These are phyloP conservation scores for Fusarium subtropicale DNA, from an alignment of 2,329 filamentous ascomycete genomes.

Conservation along the genomic window DNA sequence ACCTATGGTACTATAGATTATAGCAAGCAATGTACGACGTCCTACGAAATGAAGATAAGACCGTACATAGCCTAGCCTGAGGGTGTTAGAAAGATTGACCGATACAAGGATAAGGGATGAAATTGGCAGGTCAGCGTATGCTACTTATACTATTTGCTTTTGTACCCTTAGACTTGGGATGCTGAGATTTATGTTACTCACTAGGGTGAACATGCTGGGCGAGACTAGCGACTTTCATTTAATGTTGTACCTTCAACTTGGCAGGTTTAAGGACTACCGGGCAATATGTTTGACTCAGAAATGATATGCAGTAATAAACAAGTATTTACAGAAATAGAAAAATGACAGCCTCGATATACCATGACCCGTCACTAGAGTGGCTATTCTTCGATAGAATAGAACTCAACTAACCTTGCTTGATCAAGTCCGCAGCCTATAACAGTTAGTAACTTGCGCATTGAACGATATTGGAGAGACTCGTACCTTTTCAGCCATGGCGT, in stretches of 20 bases:
- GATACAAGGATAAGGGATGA: too few species aligned
- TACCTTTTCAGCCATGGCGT: slow-evolving; percentile 49
- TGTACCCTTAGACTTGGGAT: too few species aligned
- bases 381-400: neutral
- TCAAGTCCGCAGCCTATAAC: slow-evolving; percentile 30
- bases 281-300: rapidly evolving
- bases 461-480: rapidly evolving
- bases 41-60: neutral
- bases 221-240: too few species aligned
- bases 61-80: neutral
- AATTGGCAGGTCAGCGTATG: too few species aligned
- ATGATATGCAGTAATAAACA: neutral
- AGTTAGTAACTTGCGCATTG: neutral
- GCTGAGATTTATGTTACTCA: too few species aligned
- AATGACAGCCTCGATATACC: too few species aligned
- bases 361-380: too few species aligned
- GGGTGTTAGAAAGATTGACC: too few species aligned
- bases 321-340: neutral
- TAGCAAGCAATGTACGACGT: neutral
- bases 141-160: too few species aligned
- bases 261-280: too few species aligned
- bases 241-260: too few species aligned
- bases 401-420: slow-evolving; percentile 9
- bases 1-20: rapidly evolving
- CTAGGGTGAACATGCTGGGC: too few species aligned